Evolutionary conservation across 2,329 filamentous ascomycete genomes (phyloP), one percentile per base, ranked within the genome.

Genomic region (Paecilomyces fulvus): DNA sequence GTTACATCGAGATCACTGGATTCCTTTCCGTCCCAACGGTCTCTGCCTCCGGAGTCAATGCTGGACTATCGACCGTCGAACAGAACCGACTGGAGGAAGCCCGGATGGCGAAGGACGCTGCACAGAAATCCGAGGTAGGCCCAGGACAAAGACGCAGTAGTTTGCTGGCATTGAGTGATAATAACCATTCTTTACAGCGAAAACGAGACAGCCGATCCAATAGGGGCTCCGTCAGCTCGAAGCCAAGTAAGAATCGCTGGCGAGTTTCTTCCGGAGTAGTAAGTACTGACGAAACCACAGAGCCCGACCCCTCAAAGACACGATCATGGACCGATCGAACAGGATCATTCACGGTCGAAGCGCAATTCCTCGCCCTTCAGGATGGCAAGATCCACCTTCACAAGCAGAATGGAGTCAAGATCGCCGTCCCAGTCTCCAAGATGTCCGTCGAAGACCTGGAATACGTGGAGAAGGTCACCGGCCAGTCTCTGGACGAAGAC

Each of bases 311-410:
- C 12, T 77, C 83, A 54, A 95, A 94, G 75, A 84, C 95, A 30
- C 86, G 94, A 61, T 91, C 87, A 2, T 99, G 94, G 94, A 96
- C 91, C 30, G 94, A 99, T 73, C 85, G 94, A 63, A 90, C 90
- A 33, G 94, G 92, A 65, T 92, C 92, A 0, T 99, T 99, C 76
- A 97, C 90, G 64, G 94, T 99, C 55, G 94, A 97, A 63, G 94
- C 94, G 14, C 90, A 99, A 70, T 99, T 97, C 68, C 84, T 99
- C 53, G 92, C 91, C 28, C 81, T 97, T 54, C 90, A 90, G 70
- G 94, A 97, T 69, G 90, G 92, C 61, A 97, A 97, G 74, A 95
- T 99, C 62, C 95, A 99, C 73, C 79, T 99, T 21, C 94, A 99
- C 78, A 99, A 99, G 77, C 82, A 90, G 75, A 99, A 99, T 69